A percentile compares a stretch with the other conserved stretches of the same genome.
These are phyloP conservation scores for Neostapfia colusana DNA, from an alignment of 176 grass and related monocot species.

Conservation along the genomic window DNA sequence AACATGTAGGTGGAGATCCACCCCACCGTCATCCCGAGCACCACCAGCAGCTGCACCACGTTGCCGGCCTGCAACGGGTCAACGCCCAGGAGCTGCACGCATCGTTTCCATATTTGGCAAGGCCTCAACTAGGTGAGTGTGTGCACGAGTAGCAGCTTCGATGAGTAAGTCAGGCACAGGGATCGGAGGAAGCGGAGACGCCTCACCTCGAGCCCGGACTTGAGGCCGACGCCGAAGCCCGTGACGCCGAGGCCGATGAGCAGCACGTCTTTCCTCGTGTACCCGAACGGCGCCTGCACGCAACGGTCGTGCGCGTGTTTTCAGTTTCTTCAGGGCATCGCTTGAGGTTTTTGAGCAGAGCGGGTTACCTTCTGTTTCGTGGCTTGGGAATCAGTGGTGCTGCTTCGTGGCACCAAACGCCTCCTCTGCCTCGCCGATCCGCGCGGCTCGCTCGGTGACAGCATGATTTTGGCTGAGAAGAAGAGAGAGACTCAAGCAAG, in stretches of 20 bases:
- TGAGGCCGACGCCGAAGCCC: conserved; percentile 62
- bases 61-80: conserved; percentile 94
- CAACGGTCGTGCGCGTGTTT: no score
- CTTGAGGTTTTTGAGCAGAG: not conserved
- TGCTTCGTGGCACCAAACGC: conserved; percentile 35
- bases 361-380: conserved; percentile 55
- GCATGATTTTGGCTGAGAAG: not conserved
- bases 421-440: conserved; percentile 32
- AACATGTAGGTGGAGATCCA: conserved; percentile 98
- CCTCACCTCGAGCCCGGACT: conserved; percentile 79
- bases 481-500: not conserved
- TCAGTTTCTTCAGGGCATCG: no score
- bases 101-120: not conserved
- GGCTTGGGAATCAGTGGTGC: conserved; percentile 46
- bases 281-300: conserved; percentile 72
- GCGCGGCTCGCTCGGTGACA: not conserved
- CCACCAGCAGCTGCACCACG: conserved; percentile 87
- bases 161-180: not conserved
- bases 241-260: conserved; percentile 86
- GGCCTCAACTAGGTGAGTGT: not conserved
- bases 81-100: conserved; percentile 63
- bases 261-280: conserved; percentile 92
- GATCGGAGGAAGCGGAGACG: not conserved
- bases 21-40: conserved; percentile 83
- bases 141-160: not conserved